Evolutionary conservation across 2,329 filamentous ascomycete species (phyloP), one percentile per base, ranked within the genome.

Genomic region (Lasiodiplodia sp.): DNA sequence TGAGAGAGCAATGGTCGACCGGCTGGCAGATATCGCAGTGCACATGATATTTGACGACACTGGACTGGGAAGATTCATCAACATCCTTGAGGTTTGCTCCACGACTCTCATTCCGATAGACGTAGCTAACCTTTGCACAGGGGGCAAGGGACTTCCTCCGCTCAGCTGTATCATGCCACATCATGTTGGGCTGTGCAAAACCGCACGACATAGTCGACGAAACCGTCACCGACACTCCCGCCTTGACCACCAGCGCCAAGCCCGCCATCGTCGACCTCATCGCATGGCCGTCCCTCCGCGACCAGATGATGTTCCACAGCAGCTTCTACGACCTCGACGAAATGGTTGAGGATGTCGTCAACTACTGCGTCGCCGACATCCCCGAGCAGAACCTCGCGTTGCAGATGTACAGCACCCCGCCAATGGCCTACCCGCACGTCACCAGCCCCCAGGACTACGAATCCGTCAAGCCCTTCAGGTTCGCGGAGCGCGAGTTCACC

Each of bases 211-310:
- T 38, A 0, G n/a, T 25, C 28, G 31, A 52, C 31, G 60, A 37
- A n/a, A 7, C 23, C 18, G 60, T 25, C 23, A 34, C 44, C 28
- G 31, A 38, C 23, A 11, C 28, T 12, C 60, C 60, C 3, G 28
- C 60, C 0, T 64, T 44, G 60, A 14, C 60, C 14, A 38, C 31
- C 1, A 25, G 60, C 28, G 37, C 21, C 1, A 44, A 37, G 3
- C 66, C 66, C 2, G 8, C 62, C 38, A 31, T 58, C 55, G 57
- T 68, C n/a, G 66, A 68, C 49, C n/a, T 68, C 25, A 68, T 68
- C 44, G 57, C 55, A 8, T 68, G 66, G 66, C 66, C 66, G 18
- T 60, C 66, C n/a, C 52, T 68, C 2, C 66, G 66, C 5, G 66
- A 68, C 23, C 66, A 68, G 66, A 53, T 68, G 31, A 23, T 68